A percentile compares a stretch with the other conserved stretches of the same genome.
phyloP scores from a whole-genome alignment of 345 rosid genomes.

The Jatropha curcas region DNA sequence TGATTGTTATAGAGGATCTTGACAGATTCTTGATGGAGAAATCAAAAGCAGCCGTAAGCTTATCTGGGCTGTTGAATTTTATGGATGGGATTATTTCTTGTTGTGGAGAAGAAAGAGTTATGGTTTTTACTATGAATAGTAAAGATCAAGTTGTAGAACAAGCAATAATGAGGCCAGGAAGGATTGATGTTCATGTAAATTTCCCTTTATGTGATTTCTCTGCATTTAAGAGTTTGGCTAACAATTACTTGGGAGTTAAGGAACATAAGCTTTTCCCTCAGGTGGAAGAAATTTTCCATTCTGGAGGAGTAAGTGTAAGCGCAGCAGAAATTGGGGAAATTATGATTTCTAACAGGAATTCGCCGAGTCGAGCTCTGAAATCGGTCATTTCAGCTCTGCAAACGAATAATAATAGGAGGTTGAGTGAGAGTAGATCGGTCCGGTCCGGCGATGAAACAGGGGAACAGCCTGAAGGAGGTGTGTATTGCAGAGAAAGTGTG shows the following conservation, averaged over 20 bases:
- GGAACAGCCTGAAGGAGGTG: constrained; percentile 6
- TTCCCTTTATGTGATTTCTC: constrained; percentile 26
- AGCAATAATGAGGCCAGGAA: constrained; percentile 23
- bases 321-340: constrained; percentile 33
- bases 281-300: constrained; percentile 17
- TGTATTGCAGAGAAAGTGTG: constrained; percentile 21
- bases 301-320: constrained; percentile 23
- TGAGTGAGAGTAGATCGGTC: neutral
- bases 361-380: constrained; percentile 27
- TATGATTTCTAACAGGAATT: constrained; percentile 30
- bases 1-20: constrained; percentile 29
- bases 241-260: constrained; percentile 26
- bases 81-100: constrained; percentile 29
- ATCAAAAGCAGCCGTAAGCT: neutral
- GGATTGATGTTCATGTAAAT: constrained; percentile 26
- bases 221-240: constrained; percentile 23
- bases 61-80: constrained; percentile 27
- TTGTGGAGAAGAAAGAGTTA: constrained; percentile 27
- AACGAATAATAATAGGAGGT: neutral
- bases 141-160: constrained; percentile 16
- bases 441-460: constrained; percentile 5
- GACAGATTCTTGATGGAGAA: constrained; percentile 16
- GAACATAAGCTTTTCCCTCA: constrained; percentile 34
- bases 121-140: constrained; percentile 22
- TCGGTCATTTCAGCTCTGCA: constrained; percentile 26